phyloP scores from a whole-genome alignment of 768 basidiomycete species.

The Pisolithus sp. region DNA sequence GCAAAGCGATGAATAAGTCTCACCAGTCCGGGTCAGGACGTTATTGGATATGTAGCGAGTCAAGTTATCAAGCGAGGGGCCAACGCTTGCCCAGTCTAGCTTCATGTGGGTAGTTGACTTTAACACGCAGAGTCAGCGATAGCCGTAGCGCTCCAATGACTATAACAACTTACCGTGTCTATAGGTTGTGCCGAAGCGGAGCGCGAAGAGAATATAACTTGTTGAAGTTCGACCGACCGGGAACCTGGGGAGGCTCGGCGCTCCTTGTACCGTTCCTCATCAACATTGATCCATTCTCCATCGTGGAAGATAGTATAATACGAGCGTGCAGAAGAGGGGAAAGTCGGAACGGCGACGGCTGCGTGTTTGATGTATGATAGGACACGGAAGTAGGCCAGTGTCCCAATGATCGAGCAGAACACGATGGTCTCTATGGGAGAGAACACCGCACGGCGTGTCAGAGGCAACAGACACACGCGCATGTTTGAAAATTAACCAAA shows the following conservation, averaged over 20 bases:
- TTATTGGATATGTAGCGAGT: conserved; percentile 42
- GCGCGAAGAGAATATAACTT: conserved; percentile 58
- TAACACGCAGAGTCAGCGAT: background rate
- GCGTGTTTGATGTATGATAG: conserved; percentile 87
- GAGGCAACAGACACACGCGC: conserved; percentile 57
- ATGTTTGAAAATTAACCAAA: conserved; percentile 22
- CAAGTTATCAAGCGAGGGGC: conserved; percentile 39
- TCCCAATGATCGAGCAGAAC: conserved; percentile 80
- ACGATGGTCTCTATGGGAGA: conserved; percentile 88
- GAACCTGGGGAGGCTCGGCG: conserved; percentile 24
- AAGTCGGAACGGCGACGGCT: conserved; percentile 59
- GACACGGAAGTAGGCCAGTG: conserved; percentile 92
- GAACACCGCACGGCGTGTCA: conserved; percentile 67
- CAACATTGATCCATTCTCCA: conserved; percentile 57
- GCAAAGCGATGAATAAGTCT: conserved; percentile 46
- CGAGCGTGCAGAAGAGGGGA: conserved; percentile 44
- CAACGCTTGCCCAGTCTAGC: conserved; percentile 36
- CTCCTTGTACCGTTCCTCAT: conserved; percentile 47
- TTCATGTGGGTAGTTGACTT: conserved; percentile 27
- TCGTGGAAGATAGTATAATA: conserved; percentile 48
- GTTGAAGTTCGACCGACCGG: conserved; percentile 64
- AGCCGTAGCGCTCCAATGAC: background rate
- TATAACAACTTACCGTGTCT: conserved; percentile 26
- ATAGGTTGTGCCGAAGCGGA: conserved; percentile 24
- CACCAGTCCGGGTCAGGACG: conserved; percentile 37